A percentile compares a stretch with the other conserved stretches of the same genome.
Conservation (phyloP, 768 basidiomycete genomes). For the Mycena polygramma region DNA sequence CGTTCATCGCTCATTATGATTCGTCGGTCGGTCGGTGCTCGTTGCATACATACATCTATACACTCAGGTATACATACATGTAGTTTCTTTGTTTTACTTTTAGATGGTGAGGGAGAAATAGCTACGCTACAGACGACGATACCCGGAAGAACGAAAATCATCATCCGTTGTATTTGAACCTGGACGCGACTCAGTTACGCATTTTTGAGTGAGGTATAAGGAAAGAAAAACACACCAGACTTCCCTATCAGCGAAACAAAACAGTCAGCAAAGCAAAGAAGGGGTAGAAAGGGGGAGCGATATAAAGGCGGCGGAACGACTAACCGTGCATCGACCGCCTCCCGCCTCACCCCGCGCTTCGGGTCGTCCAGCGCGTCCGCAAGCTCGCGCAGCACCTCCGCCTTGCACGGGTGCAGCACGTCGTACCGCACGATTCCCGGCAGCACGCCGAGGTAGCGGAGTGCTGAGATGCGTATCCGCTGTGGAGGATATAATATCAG, state of each 20-base stretch:
- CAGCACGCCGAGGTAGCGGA: slow-evolving; percentile 79
- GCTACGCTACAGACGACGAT: no score
- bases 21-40: no score
- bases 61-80: no score
- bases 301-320: slow-evolving; percentile 17
- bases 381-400: slow-evolving; percentile 79
- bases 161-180: no score
- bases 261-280: background rate
- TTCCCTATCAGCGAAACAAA: background rate
- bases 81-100: no score
- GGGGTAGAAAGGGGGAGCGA: background rate
- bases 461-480: slow-evolving; percentile 82
- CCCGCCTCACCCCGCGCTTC: slow-evolving; percentile 84
- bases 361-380: slow-evolving; percentile 89
- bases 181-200: no score
- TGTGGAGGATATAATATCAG: no score
- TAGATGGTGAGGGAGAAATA: no score
- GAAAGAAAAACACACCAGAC: slow-evolving; percentile 7
- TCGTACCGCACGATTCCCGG: slow-evolving; percentile 87
- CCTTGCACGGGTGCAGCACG: slow-evolving; percentile 84
- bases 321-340: slow-evolving; percentile 86
- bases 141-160: no score
- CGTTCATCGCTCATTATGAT: no score
- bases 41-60: no score
- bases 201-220: no score